Conservation (phyloP, 2,329 filamentous ascomycete genomes). For the Xylariomycetidae sp. region DNA sequence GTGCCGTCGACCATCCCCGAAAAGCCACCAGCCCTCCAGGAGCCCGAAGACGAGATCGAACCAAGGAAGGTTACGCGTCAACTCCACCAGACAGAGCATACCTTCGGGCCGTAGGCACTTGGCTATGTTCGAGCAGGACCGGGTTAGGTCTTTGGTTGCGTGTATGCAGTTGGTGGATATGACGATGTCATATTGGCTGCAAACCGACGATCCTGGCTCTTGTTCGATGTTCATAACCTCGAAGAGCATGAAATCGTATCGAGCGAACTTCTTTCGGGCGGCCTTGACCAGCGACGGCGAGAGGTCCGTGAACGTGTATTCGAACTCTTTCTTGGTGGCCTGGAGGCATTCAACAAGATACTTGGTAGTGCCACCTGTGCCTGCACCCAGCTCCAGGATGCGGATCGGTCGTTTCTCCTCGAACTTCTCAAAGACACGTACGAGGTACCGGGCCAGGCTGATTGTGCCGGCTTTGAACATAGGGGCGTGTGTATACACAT, state of each 20-base stretch:
- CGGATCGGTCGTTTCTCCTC: not conserved
- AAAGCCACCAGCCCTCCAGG: constrained; percentile 31
- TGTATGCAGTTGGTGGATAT: constrained; percentile 32
- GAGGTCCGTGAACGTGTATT: constrained; percentile 38
- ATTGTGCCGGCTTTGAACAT: constrained; percentile 13
- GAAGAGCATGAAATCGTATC: constrained; percentile 18
- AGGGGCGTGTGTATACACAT: constrained; percentile 27
- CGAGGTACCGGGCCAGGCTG: constrained; percentile 18
- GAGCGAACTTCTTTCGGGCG: constrained; percentile 19
- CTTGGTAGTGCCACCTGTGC: constrained; percentile 18
- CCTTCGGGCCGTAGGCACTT: constrained; percentile 24
- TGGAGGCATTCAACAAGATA: constrained; percentile 24
- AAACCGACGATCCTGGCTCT: constrained; percentile 9
- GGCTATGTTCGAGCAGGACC: constrained; percentile 20
- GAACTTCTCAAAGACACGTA: not conserved
- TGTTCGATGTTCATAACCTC: constrained; percentile 26
- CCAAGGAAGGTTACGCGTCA: constrained; percentile 23
- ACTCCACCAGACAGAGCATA: constrained; percentile 24
- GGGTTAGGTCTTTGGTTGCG: constrained; percentile 23
- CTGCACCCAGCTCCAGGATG: constrained; percentile 5
- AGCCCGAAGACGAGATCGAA: constrained; percentile 28
- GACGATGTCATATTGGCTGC: constrained; percentile 23
- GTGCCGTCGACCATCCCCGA: constrained; percentile 22
- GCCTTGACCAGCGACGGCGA: constrained; percentile 26
- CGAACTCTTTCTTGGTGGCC: constrained; percentile 17